Evolutionary conservation across 805 yeast species (phyloP).

Genomic region (Diddensiella caesifluorescens): DNA sequence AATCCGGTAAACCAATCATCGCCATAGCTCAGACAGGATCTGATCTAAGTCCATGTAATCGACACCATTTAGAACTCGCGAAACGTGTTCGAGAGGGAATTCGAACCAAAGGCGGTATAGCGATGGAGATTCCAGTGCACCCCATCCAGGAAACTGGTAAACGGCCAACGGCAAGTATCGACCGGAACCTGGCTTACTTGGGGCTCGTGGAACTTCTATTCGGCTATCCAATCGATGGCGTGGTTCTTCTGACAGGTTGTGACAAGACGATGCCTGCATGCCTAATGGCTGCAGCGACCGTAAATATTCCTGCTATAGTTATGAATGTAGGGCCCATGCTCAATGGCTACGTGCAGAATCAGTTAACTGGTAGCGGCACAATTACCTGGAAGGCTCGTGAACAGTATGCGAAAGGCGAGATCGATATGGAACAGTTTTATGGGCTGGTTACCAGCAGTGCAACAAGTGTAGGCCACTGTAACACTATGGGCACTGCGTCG

Average conservation of each 20-base stretch:
- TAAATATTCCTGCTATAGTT: slow-evolving; percentile 47
- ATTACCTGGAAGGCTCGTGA: slow-evolving; percentile 26
- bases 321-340: slow-evolving; percentile 45
- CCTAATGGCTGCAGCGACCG: slow-evolving; percentile 51
- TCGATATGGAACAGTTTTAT: slow-evolving; percentile 22
- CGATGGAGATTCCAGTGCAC: slow-evolving; percentile 26
- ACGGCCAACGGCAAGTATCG: slow-evolving; percentile 25
- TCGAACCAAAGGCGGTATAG: slow-evolving; percentile 24
- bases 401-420: slow-evolving; percentile 21
- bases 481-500: slow-evolving; percentile 97
- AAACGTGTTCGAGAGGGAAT: slow-evolving; percentile 26
- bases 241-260: slow-evolving; percentile 32
- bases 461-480: slow-evolving; percentile 95
- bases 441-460: slow-evolving; percentile 24
- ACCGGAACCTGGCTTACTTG: slow-evolving; percentile 24
- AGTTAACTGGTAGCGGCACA: slow-evolving; percentile 26
- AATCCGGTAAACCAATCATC: slow-evolving; percentile 70
- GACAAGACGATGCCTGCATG: slow-evolving; percentile 53
- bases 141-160: slow-evolving; percentile 28
- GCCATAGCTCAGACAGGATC: slow-evolving; percentile 92
- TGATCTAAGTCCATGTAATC: slow-evolving; percentile 33
- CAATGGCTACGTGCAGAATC: slow-evolving; percentile 23
- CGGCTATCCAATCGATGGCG: slow-evolving; percentile 26
- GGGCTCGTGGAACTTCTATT: slow-evolving; percentile 24
- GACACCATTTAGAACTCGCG: slow-evolving; percentile 24